Percentiles rank a stretch among this genome's conserved stretches.
phyloP scores from a whole-genome alignment of 345 rosid species.

The Cardamine resedifolia region DNA sequence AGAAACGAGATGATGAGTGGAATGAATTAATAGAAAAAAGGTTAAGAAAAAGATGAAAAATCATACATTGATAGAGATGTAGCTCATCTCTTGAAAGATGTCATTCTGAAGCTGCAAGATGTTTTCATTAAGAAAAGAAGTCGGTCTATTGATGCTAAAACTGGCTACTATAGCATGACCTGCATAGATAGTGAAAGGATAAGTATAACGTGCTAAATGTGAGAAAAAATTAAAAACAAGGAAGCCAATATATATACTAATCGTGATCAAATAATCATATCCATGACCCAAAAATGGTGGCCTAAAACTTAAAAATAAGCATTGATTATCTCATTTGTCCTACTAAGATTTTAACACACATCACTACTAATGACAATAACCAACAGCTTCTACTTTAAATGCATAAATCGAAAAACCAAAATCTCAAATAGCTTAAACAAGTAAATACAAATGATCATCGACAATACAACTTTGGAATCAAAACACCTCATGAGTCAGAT shows the following conservation, averaged over 20 bases:
- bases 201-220: background rate
- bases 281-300: background rate
- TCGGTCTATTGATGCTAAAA: conserved; percentile 57
- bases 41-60: conserved; percentile 11
- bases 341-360: background rate
- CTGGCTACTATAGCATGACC: conserved; percentile 86
- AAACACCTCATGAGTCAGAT: too few relatives aligned
- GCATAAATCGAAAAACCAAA: background rate
- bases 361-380: background rate
- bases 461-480: too few relatives aligned
- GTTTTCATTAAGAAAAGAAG: conserved; percentile 58
- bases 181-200: conserved; percentile 41
- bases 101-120: conserved; percentile 60
- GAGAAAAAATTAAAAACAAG: conserved; percentile 13
- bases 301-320: too few relatives aligned
- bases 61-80: conserved; percentile 54
- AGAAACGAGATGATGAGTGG: background rate
- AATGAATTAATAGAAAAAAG: conserved; percentile 1
- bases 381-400: background rate
- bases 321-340: too few relatives aligned
- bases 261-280: background rate
- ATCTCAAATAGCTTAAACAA: background rate
- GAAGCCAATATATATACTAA: background rate
- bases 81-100: conserved; percentile 69
- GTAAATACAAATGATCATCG: too few relatives aligned